phyloP scores from a whole-genome alignment of 1,139 yeast species.

The Geotrichum siamense region DNA sequence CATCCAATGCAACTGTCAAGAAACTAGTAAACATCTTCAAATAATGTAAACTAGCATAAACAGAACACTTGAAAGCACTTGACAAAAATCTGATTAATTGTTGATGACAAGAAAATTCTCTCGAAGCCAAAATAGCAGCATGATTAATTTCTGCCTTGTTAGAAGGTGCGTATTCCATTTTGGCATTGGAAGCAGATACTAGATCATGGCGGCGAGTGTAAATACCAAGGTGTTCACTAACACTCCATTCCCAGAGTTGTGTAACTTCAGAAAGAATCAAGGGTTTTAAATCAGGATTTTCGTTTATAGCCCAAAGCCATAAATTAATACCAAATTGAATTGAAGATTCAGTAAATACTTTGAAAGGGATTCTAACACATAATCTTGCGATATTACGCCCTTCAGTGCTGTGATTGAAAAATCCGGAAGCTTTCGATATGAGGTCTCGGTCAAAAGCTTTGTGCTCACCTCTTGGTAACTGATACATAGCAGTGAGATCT shows the following conservation, averaged over 20 bases:
- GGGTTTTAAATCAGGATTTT: slow-evolving; percentile 51
- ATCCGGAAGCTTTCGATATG: slow-evolving; percentile 28
- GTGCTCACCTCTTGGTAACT: slow-evolving; percentile 1
- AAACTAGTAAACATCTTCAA: slow-evolving; percentile 63
- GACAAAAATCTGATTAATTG: slow-evolving; percentile 60
- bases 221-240: slow-evolving; percentile 55
- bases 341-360: slow-evolving; percentile 50
- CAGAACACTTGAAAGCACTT: slow-evolving; percentile 78
- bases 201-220: slow-evolving; percentile 56
- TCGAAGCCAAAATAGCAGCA: slow-evolving; percentile 43
- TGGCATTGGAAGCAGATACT: slow-evolving; percentile 53
- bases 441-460: slow-evolving; percentile 27
- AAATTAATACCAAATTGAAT: slow-evolving; percentile 63
- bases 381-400: slow-evolving; percentile 24
- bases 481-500: slow-evolving; percentile 4
- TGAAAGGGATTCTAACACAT: slow-evolving; percentile 63
- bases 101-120: slow-evolving; percentile 65
- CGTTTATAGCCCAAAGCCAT: slow-evolving; percentile 79
- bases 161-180: slow-evolving; percentile 89
- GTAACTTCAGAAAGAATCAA: slow-evolving; percentile 64
- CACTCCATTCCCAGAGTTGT: slow-evolving; percentile 59
- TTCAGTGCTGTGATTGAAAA: slow-evolving; percentile 21
- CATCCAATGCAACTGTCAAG: slow-evolving; percentile 51
- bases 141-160: slow-evolving; percentile 55
- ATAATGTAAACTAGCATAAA: slow-evolving; percentile 65